phyloP scores from a whole-genome alignment of 1,284 basidiomycete species.

The Sanghuangporus weigelae region DNA sequence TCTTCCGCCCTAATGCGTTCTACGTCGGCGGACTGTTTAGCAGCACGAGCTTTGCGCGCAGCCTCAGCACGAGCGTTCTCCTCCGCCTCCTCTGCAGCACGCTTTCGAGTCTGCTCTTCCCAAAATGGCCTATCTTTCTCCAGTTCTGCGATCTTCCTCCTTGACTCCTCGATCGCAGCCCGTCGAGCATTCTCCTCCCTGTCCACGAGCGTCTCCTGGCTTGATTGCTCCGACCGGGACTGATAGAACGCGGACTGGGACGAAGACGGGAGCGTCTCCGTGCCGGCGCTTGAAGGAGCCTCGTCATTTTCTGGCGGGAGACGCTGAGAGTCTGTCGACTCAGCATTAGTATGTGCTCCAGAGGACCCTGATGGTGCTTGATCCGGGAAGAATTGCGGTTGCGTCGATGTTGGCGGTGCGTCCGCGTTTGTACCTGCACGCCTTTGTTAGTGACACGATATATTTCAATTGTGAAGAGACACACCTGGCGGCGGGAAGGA shows the following conservation, averaged over 20 bases:
- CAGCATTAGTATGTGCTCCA: background rate
- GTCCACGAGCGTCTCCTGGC: slow-evolving; percentile 4
- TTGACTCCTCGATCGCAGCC: slow-evolving; percentile 56
- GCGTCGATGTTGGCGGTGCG: background rate
- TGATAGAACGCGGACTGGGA: background rate
- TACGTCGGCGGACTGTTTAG: slow-evolving; percentile 7
- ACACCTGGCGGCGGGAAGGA: slow-evolving; percentile 15
- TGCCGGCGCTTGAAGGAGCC: background rate
- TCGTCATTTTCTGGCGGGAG: too few relatives aligned
- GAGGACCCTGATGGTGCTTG: background rate
- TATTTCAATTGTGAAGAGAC: background rate
- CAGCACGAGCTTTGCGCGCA: slow-evolving; percentile 17
- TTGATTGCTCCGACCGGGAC: background rate
- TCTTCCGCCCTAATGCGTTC: slow-evolving; percentile 27
- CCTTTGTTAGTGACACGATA: background rate
- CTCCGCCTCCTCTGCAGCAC: slow-evolving; percentile 39
- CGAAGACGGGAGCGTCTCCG: background rate
- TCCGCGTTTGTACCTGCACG: background rate
- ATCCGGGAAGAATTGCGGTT: background rate
- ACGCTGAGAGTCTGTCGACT: too few relatives aligned
- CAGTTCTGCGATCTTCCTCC: slow-evolving; percentile 61
- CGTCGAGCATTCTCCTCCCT: slow-evolving; percentile 22
- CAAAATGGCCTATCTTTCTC: slow-evolving; percentile 61
- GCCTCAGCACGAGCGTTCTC: slow-evolving; percentile 25
- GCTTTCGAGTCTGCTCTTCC: slow-evolving; percentile 45